Percentiles rank a stretch among this genome's conserved stretches.
These are phyloP conservation scores for Hypoxylon cercidicola DNA, from an alignment of 495 filamentous ascomycete genomes.

Conservation along the genomic window DNA sequence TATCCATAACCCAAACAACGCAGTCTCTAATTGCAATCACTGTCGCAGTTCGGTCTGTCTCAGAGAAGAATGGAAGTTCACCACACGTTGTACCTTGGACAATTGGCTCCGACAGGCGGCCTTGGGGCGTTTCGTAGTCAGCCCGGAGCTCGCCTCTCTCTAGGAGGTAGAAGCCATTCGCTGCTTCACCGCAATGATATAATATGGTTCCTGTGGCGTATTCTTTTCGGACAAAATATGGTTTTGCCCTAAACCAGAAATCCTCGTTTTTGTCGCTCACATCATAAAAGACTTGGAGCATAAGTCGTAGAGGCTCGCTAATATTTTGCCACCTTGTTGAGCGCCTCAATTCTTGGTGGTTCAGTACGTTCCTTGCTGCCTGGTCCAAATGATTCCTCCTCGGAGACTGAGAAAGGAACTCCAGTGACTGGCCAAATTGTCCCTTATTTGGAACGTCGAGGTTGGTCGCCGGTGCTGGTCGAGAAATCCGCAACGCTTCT, in stretches of 20 bases:
- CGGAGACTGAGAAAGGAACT: conserved; percentile 76
- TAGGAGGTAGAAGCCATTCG: conserved; percentile 88
- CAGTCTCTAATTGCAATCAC: conserved; percentile 83
- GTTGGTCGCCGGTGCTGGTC: conserved; percentile 50
- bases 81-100: conserved; percentile 95
- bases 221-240: conserved; percentile 75
- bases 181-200: conserved; percentile 75
- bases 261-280: conserved; percentile 86
- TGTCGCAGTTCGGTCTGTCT: conserved; percentile 85
- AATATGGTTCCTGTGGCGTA: conserved; percentile 75
- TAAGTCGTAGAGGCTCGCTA: conserved; percentile 86
- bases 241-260: conserved; percentile 85
- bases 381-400: conserved; percentile 79
- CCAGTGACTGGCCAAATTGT: conserved; percentile 41
- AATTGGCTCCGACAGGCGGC: conserved; percentile 87
- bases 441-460: conserved; percentile 64
- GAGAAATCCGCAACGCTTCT: conserved; percentile 51
- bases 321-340: conserved; percentile 78
- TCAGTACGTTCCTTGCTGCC: conserved; percentile 77
- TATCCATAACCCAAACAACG: conserved; percentile 82
- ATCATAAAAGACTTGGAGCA: conserved; percentile 91
- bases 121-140: conserved; percentile 90
- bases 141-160: conserved; percentile 88
- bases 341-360: conserved; percentile 59
- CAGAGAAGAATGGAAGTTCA: conserved; percentile 94